Evolutionary conservation across 2,329 filamentous ascomycete species (phyloP), one percentile per base, ranked within the genome.

Genomic region (Simplicillium aogashimaense): DNA sequence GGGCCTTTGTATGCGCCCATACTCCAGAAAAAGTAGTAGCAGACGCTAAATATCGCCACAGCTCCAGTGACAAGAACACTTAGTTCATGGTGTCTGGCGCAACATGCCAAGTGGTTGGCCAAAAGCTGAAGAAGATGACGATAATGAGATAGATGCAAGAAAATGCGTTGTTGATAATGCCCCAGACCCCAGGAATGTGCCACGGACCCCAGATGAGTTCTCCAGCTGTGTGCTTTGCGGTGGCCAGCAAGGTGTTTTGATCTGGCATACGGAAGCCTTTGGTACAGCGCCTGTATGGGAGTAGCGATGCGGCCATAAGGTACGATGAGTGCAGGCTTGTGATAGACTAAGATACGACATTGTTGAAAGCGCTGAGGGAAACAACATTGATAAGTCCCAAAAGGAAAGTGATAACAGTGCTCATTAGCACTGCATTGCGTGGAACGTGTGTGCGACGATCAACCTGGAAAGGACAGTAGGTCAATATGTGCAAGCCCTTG

Each of bases 121-220:
- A 74, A 36, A 77, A 71, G 14, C 62, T 67, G 63, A 70, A 78
- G 53, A 79, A 77, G 11, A 73, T 63, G 2, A 76, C 59, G 30
- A 78, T 66, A 1, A 69, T 39, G 51, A 70, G 65, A 49, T 76
- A 78, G 3, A 61, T 37, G 48, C 69, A 72, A 1, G 72, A 66
- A 36, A 75, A 71, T 1, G 60, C 50, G 42, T 78, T 78, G 51
- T 77, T 78, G n/a, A 66, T 48, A 7, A 64, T 70, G 0, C 75
- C 74, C 2, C 72, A 50, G 1, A 61, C 48, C 3, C 72, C 72
- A 0, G 67, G 68, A 0, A 78, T 44, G 31, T 64, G 66, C 64
- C 72, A 78, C 0, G 73, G 72, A 0, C 75, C 75, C 74, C 74
- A 78, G 10, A 54, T 43, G 3, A 58, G 49, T 10, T 54, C 50